Evolutionary conservation across 768 basidiomycete genomes (phyloP), one percentile per base, ranked within the genome.

Genomic region (Kwoniella newhampshirensis): DNA sequence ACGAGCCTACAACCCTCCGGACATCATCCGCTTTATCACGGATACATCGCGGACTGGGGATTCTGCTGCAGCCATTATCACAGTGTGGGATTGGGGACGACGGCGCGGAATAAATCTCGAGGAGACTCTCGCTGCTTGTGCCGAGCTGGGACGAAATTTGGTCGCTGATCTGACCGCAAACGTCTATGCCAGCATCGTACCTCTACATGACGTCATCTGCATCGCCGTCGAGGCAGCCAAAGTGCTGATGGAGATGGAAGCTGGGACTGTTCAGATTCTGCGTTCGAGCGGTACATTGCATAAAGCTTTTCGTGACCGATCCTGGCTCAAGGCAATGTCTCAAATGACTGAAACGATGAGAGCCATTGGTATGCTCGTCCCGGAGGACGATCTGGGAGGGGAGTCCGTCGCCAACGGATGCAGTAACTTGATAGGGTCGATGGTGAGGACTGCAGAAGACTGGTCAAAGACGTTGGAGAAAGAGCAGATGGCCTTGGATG

Each of bases 211-310:
- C 1, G 47, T 62, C 26, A 59, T 62, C 3, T 58, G 50, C 20
- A 60, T 57, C 27, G 64, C 61, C 9, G 62, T 69, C 17, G 70
- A 72, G 30, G 44, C 56, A 6, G 55, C 67, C 0, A 69, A 72
- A 37, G 59, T 61, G 0, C 48, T 72, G 0, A 67, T 72, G 55
- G 70, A 72, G 36, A 63, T 64, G 54, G 60, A 69, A 57, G 68
- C 67, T 13, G 61, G 63, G 1, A 63, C 49, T 0, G 56, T 64
- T 3, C 26, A 60, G 2, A 50, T 68, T 12, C 49, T 45, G 4
- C 43, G 56, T 27, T 37, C 47, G 18, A 41, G 44, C 8, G 28
- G 45, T n/a, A 28, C 18, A 15, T 17, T 56, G 18, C 37, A 57
- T 20, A 47, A 57, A 17, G 54, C 51, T 4, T 59, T 53, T 32